Base-by-base conservation (phyloP, 2,329 filamentous ascomycete genomes). In the Thielaviopsis ethacetica region DNA sequence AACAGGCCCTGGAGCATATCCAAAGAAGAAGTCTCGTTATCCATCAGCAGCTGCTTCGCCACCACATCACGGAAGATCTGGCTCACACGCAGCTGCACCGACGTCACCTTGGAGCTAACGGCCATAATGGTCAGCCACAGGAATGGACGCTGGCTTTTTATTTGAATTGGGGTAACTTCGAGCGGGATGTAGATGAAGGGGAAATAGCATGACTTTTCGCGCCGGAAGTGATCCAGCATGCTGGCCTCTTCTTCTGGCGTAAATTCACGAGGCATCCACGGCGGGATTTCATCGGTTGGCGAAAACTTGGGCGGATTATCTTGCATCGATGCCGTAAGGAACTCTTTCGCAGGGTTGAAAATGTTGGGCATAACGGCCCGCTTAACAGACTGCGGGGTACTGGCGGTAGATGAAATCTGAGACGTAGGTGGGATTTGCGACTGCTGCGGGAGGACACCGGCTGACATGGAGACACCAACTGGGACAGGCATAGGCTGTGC, bases 101-200 rank as follows among this genome's bases (percentile, higher is more conserved):
- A 54, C 0, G 62, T 58, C 0, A 58, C 60, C 13, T 63, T 67
- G 2, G 65, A 63, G 0, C 63, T 60, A 5, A 72, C 62, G 0
- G 68, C 65, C 67, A 72, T 71, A 15, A 72, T 67, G 13, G 68
- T 68, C 19, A 71, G 60, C 71, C 71, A 73, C 9, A 72, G 60
- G 27, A 72, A 72, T 0, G 71, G 71, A 52, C 67, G 65, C 15
- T 70, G 63, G 6, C 62, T 56, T 15, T 67, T 67, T 1, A 73
- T 59, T 53, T 66, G 63, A 5, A 56, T 58, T 6, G 67, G 60
- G 22, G 50, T 57, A 17, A 64, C 61, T 3, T 59, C 60, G 1
- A 15, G 27, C 6, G 63, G 63, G 26, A 69, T 62, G 53, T 65
- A 58, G 19, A 68, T 50, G 34, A 66, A 65, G 0, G 71, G 71